Base-by-base conservation (phyloP, 345 rosid species). In the Eucalyptus tenuipes region DNA sequence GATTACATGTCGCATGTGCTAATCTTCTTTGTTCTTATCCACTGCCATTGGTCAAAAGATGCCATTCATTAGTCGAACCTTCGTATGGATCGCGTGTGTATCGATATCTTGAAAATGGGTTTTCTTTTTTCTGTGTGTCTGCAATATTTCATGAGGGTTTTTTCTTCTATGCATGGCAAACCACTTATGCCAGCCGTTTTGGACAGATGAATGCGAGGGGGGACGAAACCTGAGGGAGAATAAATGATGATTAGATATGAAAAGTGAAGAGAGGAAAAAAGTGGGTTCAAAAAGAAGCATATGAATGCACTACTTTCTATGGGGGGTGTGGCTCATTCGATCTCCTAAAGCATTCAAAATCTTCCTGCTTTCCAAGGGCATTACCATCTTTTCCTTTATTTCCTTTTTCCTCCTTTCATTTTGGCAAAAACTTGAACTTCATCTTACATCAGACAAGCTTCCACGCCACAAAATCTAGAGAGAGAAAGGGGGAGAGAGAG, bases 391-490 rank as follows among this genome's bases (percentile, higher is more conserved):
- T 90, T 53, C 29, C 40, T 44, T 31, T 50, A 33, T 88, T 84
- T 55, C 49, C 7, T 71, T 42, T 68, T 40, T 40, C 24, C 80
- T 80, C 82, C 24, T 48, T 48, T 48, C 64, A 27, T 45, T 87
- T 87, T 29, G 57, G 88, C 37, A 44, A 31, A n/a, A 87, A 87
- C 79, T 49, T 57, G 31, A 87, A 61, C 52, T 37, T 87, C 61
- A 55, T 55, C 80, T 61, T 37, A 45, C 71, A 40, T 87, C 85
- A 90, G 91, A 90, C 90, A 90, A 88, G 88, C 92, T 92, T 93
- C 92, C 89, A 86, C 88, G 86, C 90, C 90, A 89, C 88, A 89
- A 55, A 79, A 88, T 87, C 75, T 85, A 87, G 79, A 15, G 81
- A 61, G 71, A 66, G 57, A 22, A 27, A 66, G 75, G 40, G 75